phyloP scores from a whole-genome alignment of 176 grass and related monocot genomes.

The Eleusine indica region DNA sequence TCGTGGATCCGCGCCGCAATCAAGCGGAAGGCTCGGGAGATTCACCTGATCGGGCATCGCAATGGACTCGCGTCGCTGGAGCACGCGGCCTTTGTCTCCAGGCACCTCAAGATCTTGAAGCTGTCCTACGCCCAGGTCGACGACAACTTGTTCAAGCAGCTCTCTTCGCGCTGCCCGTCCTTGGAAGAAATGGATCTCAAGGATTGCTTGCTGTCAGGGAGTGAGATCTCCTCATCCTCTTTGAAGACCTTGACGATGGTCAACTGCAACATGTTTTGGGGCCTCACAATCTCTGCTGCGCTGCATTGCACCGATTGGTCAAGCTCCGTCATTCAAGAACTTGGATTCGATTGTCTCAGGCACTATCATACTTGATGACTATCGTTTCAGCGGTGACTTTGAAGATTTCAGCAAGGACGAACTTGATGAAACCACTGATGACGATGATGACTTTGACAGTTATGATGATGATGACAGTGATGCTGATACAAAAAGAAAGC shows the following conservation, averaged over 20 bases:
- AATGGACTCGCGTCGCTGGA: not conserved
- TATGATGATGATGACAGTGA: too few species aligned
- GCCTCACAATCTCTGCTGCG: not conserved
- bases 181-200: conserved; percentile 42
- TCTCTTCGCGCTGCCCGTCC: conserved; percentile 23
- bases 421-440: not conserved
- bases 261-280: not conserved
- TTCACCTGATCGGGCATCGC: conserved; percentile 26
- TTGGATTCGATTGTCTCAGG: conserved; percentile 22
- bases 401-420: not conserved
- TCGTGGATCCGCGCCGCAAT: conserved; percentile 16
- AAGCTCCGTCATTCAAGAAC: conserved; percentile 27
- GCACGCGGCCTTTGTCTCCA: not conserved
- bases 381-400: not conserved
- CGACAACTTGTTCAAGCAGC: not conserved
- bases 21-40: not conserved
- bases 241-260: conserved; percentile 25
- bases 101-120: conserved; percentile 37
- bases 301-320: not conserved
- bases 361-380: conserved; percentile 35
- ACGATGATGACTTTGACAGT: not conserved
- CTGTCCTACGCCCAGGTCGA: not conserved
- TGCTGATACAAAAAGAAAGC: not conserved
- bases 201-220: not conserved
- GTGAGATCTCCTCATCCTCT: not conserved